phyloP scores from a whole-genome alignment of 805 yeast species.

The Kuraishia molischiana region DNA sequence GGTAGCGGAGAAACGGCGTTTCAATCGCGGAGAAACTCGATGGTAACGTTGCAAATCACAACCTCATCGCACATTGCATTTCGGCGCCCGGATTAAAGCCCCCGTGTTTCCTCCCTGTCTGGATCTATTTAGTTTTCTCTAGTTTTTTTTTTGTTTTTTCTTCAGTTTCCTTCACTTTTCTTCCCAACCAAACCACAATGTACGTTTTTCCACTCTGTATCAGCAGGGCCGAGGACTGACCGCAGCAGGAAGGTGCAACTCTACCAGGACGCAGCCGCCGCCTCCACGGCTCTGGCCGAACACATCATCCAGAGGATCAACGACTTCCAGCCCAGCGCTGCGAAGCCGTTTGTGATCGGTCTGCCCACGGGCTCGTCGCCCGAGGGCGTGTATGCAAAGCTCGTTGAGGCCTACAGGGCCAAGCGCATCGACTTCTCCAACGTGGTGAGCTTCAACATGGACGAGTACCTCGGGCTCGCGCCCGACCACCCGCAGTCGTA shows the following conservation, averaged over 20 bases:
- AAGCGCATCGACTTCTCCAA: slow-evolving; percentile 35
- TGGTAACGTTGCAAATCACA: too few species aligned
- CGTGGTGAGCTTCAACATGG: slow-evolving; percentile 56
- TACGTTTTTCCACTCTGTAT: too few species aligned
- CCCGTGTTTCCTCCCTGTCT: too few species aligned
- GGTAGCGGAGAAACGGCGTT: too few species aligned
- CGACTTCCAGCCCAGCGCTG: slow-evolving; percentile 31
- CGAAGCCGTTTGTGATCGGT: slow-evolving; percentile 42
- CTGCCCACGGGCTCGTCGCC: slow-evolving; percentile 58
- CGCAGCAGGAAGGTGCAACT: slow-evolving; percentile 10
- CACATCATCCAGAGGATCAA: slow-evolving; percentile 34
- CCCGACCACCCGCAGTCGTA: slow-evolving; percentile 42
- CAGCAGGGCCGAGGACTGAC: too few species aligned
- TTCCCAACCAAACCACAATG: too few species aligned
- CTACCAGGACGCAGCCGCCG: slow-evolving; percentile 27
- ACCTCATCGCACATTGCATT: too few species aligned
- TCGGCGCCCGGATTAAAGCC: too few species aligned
- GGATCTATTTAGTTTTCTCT: too few species aligned
- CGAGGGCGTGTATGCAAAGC: slow-evolving; percentile 37
- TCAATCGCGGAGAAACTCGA: too few species aligned
- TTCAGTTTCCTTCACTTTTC: too few species aligned
- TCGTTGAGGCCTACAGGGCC: slow-evolving; percentile 31
- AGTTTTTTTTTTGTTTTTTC: too few species aligned
- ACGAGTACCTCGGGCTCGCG: slow-evolving; percentile 41
- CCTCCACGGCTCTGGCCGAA: slow-evolving; percentile 33